Evolutionary conservation across 352 stramenopile species (phyloP).

Genomic region (Pythium biforme): DNA sequence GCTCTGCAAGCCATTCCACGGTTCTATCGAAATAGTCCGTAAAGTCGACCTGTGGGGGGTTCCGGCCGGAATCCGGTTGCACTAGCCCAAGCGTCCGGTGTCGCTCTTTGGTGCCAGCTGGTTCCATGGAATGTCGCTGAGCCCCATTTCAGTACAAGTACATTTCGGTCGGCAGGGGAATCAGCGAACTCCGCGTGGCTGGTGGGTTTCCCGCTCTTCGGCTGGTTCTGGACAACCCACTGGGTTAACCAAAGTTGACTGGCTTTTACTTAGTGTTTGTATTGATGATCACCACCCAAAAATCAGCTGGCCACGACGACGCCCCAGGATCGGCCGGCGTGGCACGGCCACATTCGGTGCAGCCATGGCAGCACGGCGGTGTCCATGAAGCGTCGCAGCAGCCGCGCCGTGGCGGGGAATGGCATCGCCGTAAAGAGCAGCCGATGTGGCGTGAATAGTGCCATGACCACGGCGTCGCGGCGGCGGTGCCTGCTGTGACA

Average conservation of each 20-base stretch:
- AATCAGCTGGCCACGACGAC: background rate
- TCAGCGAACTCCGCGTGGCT: background rate
- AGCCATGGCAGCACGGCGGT: conserved; percentile 44
- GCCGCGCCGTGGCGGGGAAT: conserved; percentile 36
- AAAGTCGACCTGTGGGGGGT: background rate
- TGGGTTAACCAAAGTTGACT: conserved; percentile 2
- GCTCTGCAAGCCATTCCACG: background rate
- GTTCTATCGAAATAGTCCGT: background rate
- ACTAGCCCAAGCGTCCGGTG: background rate
- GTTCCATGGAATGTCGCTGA: conserved; percentile 10
- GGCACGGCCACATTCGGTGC: conserved; percentile 13
- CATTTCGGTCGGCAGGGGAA: background rate
- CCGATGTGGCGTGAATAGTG: conserved; percentile 54
- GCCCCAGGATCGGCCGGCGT: conserved; percentile 10
- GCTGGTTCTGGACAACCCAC: conserved; percentile 5
- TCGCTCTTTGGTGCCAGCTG: background rate
- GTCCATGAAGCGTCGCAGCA: conserved; percentile 50
- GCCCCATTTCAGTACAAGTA: too few species aligned
- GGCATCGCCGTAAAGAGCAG: conserved; percentile 49
- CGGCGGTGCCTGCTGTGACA: background rate
- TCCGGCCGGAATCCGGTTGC: background rate
- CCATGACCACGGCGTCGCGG: conserved; percentile 39
- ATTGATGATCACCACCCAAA: background rate
- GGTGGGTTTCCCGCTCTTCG: background rate
- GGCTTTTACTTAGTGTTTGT: conserved; percentile 18